Percentiles rank a stretch among this genome's conserved stretches.
These are phyloP conservation scores for Hygrophoropsis aurantiaca DNA, from an alignment of 768 basidiomycete genomes.

Conservation along the genomic window DNA sequence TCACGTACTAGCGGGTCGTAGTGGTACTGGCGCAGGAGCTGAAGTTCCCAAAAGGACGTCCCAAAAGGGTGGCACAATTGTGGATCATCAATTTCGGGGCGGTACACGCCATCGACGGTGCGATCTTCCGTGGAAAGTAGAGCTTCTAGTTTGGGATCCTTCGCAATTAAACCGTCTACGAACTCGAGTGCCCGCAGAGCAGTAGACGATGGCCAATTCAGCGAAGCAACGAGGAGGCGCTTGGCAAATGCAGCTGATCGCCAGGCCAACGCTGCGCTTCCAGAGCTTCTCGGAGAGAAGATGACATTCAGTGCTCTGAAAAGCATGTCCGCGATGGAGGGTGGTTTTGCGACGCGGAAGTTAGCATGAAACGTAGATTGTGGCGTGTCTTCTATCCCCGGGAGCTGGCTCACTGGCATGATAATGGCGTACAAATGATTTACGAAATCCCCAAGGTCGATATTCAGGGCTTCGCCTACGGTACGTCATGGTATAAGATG, in stretches of 20 bases:
- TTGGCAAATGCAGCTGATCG: slow-evolving; percentile 92
- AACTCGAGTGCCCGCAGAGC: slow-evolving; percentile 74
- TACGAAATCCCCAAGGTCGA: slow-evolving; percentile 90
- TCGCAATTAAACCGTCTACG: slow-evolving; percentile 66
- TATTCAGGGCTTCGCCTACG: slow-evolving; percentile 92
- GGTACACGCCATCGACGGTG: slow-evolving; percentile 80
- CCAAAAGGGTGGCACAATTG: slow-evolving; percentile 80
- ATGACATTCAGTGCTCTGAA: slow-evolving; percentile 83
- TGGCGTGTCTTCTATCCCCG: slow-evolving; percentile 59
- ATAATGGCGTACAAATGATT: slow-evolving; percentile 82
- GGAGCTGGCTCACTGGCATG: slow-evolving; percentile 65
- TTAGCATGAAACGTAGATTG: slow-evolving; percentile 26
- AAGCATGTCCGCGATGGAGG: slow-evolving; percentile 63
- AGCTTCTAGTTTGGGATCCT: slow-evolving; percentile 79
- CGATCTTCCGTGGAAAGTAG: slow-evolving; percentile 88
- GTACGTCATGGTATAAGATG: slow-evolving; percentile 5
- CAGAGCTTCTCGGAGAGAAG: slow-evolving; percentile 72
- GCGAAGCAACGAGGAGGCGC: slow-evolving; percentile 76
- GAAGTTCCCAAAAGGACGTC: slow-evolving; percentile 84
- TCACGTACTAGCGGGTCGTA: slow-evolving; percentile 67
- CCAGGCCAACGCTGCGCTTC: slow-evolving; percentile 58
- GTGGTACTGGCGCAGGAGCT: slow-evolving; percentile 58
- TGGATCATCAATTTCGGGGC: slow-evolving; percentile 86
- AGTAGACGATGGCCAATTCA: slow-evolving; percentile 75
- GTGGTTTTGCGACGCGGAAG: slow-evolving; percentile 26